Conservation (phyloP, 106 monocot species). For the Agapanthus africanus region DNA sequence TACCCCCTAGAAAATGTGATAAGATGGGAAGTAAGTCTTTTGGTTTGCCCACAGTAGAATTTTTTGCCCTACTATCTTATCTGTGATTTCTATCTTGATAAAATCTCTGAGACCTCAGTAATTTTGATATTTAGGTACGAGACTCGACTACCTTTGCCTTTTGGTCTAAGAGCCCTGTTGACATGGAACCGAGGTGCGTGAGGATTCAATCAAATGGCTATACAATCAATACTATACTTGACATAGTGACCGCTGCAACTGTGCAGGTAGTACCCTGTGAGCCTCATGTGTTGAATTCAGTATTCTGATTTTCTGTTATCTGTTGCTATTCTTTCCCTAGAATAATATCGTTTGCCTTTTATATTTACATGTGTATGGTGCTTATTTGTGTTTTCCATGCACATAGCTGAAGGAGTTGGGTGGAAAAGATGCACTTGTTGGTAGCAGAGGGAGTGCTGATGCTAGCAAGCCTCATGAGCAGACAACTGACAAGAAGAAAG, state of each 20-base stretch:
- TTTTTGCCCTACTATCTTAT: background rate
- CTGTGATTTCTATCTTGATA: background rate
- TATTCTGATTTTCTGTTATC: too few relatives aligned
- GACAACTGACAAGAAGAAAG: conserved; percentile 62
- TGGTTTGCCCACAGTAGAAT: background rate
- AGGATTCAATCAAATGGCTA: conserved; percentile 89
- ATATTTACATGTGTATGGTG: too few relatives aligned
- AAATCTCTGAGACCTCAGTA: background rate
- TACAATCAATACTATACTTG: conserved; percentile 82
- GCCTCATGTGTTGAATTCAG: too few relatives aligned
- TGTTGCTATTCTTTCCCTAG: too few relatives aligned
- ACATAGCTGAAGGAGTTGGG: conserved; percentile 94
- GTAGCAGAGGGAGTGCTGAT: conserved; percentile 42
- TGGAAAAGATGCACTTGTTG: conserved; percentile 29
- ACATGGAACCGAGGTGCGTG: conserved; percentile 80
- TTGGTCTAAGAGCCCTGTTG: conserved; percentile 92
- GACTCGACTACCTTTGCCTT: conserved; percentile 74
- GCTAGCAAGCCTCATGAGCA: conserved; percentile 49
- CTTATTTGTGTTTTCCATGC: too few relatives aligned
- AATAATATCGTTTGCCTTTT: too few relatives aligned
- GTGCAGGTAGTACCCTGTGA: too few relatives aligned
- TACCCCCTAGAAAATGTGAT: conserved; percentile 82
- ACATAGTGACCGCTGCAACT: conserved; percentile 80
- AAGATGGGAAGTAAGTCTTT: conserved; percentile 68
- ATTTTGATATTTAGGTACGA: conserved; percentile 33